Base-by-base conservation (phyloP, 1,284 basidiomycete genomes). In the Microbotryum violaceum region DNA sequence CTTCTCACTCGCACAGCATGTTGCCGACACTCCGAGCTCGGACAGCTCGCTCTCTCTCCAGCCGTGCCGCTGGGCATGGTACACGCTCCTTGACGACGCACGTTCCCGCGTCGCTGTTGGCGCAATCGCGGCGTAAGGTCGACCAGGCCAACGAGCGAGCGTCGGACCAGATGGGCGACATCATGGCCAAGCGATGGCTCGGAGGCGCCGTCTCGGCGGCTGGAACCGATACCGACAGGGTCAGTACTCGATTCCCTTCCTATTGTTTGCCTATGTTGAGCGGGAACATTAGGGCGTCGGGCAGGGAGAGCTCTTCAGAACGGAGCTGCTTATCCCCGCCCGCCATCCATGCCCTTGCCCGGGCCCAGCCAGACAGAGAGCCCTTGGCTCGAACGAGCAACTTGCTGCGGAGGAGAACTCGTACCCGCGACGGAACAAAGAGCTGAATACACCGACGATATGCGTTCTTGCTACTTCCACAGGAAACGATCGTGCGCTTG, bases 401-500 rank as follows among this genome's bases (percentile, higher is more conserved):
- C 31, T 42, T 42, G 37, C 37, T 12, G 37, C 16, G 37, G 16
- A 42, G 14, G 37, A 14, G 37, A 42, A 14, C 31, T 42, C 37
- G 37, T 31, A 7, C 14, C 12, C 37, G 14, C 37, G 14, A 14
- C 37, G 37, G 37, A 42, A 42, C 16, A 42, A 42, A 4, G 37
- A 42, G 16, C 16, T 42, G 37, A 18, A 3, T 18, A 42, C 12
- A 16, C 37, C 37, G 14, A 18, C 5, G 1, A 6, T n/a, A 42
- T 42, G 37, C 37, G 31, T 31, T 31, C 37, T 42, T 12, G 14
- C 12, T 42, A 3, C 5, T 2, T 6, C 9, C 3, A 46, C 61
- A 69, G 70, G 71, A 73, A 58, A 71, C 71, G 8, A 72, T 73
- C 54, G 65, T 91, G 58, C 86, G 92, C 56, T 80, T 97, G 23